phyloP scores from a whole-genome alignment of 2,329 filamentous ascomycete species.

The Penicillium sp. region DNA sequence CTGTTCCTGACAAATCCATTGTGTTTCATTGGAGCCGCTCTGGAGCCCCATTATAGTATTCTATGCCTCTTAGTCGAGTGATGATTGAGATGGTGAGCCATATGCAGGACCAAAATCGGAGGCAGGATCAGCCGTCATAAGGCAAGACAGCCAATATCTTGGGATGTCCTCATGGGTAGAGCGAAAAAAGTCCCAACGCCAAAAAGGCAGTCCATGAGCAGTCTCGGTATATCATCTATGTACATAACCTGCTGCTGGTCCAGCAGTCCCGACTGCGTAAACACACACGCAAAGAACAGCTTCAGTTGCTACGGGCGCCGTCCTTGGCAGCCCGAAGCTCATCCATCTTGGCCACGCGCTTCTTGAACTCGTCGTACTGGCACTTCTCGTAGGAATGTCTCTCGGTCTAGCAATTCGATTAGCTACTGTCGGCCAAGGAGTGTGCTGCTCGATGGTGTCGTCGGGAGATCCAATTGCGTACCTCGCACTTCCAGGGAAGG shows the following conservation, averaged over 20 bases:
- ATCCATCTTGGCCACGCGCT: slow-evolving; percentile 97
- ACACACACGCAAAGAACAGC: slow-evolving; percentile 14
- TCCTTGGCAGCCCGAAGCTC: slow-evolving; percentile 83
- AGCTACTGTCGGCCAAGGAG: not conserved
- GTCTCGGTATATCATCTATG: slow-evolving; percentile 36
- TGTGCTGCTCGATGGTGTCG: not conserved
- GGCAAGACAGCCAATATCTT: not conserved
- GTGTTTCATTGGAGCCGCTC: not conserved
- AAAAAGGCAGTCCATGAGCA: slow-evolving; percentile 34
- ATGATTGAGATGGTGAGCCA: not conserved
- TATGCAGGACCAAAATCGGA: not conserved
- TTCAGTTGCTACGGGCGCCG: slow-evolving; percentile 77
- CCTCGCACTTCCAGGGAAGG: slow-evolving; percentile 95
- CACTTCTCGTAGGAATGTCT: slow-evolving; percentile 98
- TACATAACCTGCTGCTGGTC: slow-evolving; percentile 35
- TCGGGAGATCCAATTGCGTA: slow-evolving; percentile 45
- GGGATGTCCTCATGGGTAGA: not conserved
- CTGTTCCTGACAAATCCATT: not conserved
- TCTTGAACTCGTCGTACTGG: slow-evolving; percentile 98
- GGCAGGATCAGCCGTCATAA: not conserved
- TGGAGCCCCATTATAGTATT: not conserved
- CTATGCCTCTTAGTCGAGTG: not conserved
- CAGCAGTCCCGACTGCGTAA: slow-evolving; percentile 26
- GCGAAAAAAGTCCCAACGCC: slow-evolving; percentile 29
- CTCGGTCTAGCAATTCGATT: slow-evolving; percentile 63